phyloP scores from a whole-genome alignment of 768 basidiomycete species.

The Xerocomellus amylosporus region DNA sequence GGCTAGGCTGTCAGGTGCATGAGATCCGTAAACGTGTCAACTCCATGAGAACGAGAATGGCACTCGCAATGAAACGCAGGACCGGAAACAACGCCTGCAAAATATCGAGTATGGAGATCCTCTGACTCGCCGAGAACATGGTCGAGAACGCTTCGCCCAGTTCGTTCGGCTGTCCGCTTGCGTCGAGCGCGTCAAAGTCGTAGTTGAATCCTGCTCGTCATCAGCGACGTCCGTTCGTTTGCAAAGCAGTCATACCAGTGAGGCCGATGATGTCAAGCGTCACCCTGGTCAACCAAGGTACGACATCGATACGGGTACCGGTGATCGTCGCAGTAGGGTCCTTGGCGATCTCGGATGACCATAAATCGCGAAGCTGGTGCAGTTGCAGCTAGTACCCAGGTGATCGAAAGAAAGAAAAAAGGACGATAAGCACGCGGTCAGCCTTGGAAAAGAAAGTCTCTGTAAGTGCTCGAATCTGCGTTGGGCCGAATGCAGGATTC shows the following conservation, averaged over 20 bases:
- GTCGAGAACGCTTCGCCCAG: constrained; percentile 34
- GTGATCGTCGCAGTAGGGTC: constrained; percentile 20
- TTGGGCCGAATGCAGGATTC: constrained; percentile 67
- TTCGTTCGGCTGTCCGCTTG: constrained; percentile 26
- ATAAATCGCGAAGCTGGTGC: constrained; percentile 46
- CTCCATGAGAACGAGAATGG: not conserved
- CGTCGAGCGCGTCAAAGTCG: constrained; percentile 33
- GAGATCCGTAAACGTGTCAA: not conserved
- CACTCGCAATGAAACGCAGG: constrained; percentile 39
- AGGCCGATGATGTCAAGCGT: constrained; percentile 45
- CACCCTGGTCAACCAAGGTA: constrained; percentile 33
- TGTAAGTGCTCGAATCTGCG: constrained; percentile 56
- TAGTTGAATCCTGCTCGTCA: constrained; percentile 37
- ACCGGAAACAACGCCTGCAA: constrained; percentile 36
- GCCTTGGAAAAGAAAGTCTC: constrained; percentile 58
- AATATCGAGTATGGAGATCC: constrained; percentile 25
- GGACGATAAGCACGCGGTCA: not conserved
- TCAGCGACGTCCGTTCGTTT: not conserved
- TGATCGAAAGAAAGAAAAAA: not conserved
- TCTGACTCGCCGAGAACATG: constrained; percentile 23
- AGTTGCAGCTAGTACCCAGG: not conserved
- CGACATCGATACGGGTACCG: constrained; percentile 28
- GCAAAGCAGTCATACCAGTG: constrained; percentile 27
- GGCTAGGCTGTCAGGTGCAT: constrained; percentile 20
- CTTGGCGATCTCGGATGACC: constrained; percentile 34